Evolutionary conservation across 257 asterid genomes (phyloP), one percentile per base, ranked within the genome.

Genomic region (Solanum chmielewskii): DNA sequence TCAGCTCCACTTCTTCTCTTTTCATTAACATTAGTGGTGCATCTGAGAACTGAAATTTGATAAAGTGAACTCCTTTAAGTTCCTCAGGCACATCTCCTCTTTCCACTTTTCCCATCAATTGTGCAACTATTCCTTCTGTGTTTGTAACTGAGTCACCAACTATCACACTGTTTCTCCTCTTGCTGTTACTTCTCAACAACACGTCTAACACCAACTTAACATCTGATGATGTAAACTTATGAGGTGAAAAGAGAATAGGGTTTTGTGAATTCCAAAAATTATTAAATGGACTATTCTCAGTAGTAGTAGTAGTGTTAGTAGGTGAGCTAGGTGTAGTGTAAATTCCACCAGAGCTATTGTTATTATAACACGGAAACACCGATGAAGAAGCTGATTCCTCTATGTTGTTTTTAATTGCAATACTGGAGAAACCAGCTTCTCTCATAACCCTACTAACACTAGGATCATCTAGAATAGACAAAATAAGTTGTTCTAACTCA

Each of bases 401-500:
- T 11, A 96, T 73, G 42, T 90, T 92, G 76, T 21, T 88, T 85
- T 96, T 96, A 18, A 94, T 95, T 2, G 92, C 88, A 14, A 93
- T 89, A 89, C 96, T 92, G 23, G 95, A 94, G 80, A 96, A 95
- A 0, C 99, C 98, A 66, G 99, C 99, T 87, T 96, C 99, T 23
- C 96, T 88, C 99, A 96, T 95, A 35, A 95, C 98, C 88, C 98
- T 86, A 71, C 97, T 94, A 2, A 95, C 98, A 84, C 97, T 95
- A 2, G 98, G 98, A 85, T 95, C 98, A 86, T 95, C 98, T 21
- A 95, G 85, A 27, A 96, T 95, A 0, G 99, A 96, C 73, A 95
- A 49, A n/a, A 93, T 88, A 3, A 96, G 94, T 87, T 95, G 98
- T 42, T 96, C 99, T 70, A 96, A 81, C 89, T 96, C 98, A 12